phyloP scores from a whole-genome alignment of 441 rosid species.

The Aquilaria agallochum region DNA sequence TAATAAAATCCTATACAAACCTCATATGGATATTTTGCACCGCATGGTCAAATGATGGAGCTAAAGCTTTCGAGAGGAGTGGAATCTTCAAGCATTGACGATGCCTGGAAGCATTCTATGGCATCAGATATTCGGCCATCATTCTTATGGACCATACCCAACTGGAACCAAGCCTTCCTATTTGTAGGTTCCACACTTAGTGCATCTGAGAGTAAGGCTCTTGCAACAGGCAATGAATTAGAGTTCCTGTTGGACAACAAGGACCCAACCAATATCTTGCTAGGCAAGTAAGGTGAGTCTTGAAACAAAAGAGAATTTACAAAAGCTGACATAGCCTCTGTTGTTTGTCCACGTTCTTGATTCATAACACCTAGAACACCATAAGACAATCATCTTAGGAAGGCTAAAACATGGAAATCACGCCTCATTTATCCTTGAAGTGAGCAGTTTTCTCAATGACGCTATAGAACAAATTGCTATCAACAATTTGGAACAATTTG shows the following conservation, averaged over 20 bases:
- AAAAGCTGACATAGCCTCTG: conserved; percentile 46
- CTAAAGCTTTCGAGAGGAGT: conserved; percentile 80
- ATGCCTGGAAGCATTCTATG: conserved; percentile 82
- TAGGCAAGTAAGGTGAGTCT: conserved; percentile 55
- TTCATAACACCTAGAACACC: conserved; percentile 51
- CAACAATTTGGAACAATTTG: too few species aligned
- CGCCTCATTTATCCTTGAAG: too few species aligned
- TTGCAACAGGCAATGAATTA: conserved; percentile 56
- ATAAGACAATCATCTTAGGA: not conserved
- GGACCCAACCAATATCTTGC: conserved; percentile 53
- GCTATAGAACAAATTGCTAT: too few species aligned
- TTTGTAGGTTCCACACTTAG: conserved; percentile 77
- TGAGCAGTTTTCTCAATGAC: too few species aligned
- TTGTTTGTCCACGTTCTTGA: conserved; percentile 49
- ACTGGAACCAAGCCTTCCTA: conserved; percentile 69
- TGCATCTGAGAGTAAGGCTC: conserved; percentile 80
- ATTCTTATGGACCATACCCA: conserved; percentile 66
- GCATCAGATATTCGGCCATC: conserved; percentile 87
- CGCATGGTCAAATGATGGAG: conserved; percentile 37
- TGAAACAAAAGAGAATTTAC: conserved; percentile 41
- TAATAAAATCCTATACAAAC: too few species aligned
- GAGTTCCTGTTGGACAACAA: conserved; percentile 47
- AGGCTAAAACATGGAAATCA: not conserved
- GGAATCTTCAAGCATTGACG: conserved; percentile 84
- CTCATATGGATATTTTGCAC: too few species aligned